Conservation (phyloP, 2,329 filamentous ascomycete genomes). For the Plectosphaerella sp. region DNA sequence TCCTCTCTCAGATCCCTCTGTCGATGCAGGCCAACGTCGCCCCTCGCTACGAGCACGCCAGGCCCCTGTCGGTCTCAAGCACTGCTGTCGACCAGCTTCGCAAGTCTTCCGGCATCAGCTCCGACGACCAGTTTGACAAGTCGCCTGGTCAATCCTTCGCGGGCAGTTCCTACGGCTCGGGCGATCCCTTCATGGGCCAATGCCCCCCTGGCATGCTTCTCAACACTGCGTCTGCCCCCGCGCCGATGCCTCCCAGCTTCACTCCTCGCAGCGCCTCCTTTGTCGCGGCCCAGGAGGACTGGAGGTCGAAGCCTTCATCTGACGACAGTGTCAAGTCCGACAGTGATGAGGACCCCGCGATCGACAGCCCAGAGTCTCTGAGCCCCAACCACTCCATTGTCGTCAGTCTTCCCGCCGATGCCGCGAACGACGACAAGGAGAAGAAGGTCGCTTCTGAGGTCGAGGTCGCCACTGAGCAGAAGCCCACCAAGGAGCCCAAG, state of each 20-base stretch:
- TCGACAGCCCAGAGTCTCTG: background rate
- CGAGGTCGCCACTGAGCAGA: background rate
- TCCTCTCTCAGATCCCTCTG: too few species aligned
- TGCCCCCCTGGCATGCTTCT: background rate
- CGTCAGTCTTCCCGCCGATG: slow-evolving; percentile 6
- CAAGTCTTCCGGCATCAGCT: background rate
- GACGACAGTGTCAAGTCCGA: slow-evolving; percentile 15
- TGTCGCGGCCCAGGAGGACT: background rate
- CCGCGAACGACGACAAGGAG: background rate
- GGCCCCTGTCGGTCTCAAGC: background rate
- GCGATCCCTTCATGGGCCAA: background rate
- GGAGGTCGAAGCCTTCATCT: slow-evolving; percentile 22
- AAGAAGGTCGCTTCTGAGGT: background rate
- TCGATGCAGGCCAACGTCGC: too few species aligned
- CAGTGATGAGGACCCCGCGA: background rate
- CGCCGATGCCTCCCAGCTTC: background rate
- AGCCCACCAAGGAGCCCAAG: background rate
- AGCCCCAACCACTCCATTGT: background rate
- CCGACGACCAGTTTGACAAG: background rate
- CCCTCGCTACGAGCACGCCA: background rate
- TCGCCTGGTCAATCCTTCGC: too few species aligned
- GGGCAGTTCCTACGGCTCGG: background rate
- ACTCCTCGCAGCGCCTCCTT: background rate
- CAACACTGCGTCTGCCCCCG: too few species aligned
- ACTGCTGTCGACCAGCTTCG: background rate